phyloP scores from a whole-genome alignment of 2,329 filamentous ascomycete species.

The Geoglossum cookeanum region DNA sequence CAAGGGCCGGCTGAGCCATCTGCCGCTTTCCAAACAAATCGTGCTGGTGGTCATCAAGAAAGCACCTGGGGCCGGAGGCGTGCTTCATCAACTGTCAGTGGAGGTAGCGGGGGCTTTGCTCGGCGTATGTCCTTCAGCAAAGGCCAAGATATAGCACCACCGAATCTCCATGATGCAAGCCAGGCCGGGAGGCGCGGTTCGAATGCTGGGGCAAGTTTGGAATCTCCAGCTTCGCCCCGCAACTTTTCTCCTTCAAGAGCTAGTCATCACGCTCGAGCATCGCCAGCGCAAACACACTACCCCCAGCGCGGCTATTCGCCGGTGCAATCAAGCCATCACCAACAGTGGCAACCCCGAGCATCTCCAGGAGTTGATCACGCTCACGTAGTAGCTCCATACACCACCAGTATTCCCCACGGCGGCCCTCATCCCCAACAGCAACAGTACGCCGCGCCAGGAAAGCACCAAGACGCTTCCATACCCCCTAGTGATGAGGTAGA shows the following conservation, averaged over 20 bases:
- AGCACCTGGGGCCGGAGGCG: constrained; percentile 52
- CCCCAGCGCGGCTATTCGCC: neutral
- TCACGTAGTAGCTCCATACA: neutral
- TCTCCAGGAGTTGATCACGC: constrained; percentile 14
- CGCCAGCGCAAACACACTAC: neutral
- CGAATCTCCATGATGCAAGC: constrained; percentile 6
- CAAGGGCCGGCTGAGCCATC: constrained; percentile 61
- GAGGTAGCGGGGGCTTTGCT: constrained; percentile 53
- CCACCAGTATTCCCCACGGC: neutral
- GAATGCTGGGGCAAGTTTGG: constrained; percentile 27
- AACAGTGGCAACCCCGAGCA: constrained; percentile 6
- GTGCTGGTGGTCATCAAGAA: constrained; percentile 41
- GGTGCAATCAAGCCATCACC: constrained; percentile 21
- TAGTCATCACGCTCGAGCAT: constrained; percentile 11
- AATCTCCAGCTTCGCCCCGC: constrained; percentile 31
- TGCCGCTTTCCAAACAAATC: constrained; percentile 64
- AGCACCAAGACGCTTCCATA: constrained; percentile 18
- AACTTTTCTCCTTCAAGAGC: constrained; percentile 23
- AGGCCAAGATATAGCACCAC: constrained; percentile 17
- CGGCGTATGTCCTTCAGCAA: constrained; percentile 41
- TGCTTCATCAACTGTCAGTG: constrained; percentile 81
- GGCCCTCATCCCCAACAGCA: constrained; percentile 8
- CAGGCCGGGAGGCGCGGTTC: constrained; percentile 26
- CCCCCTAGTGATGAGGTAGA: constrained; percentile 25
- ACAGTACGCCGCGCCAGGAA: constrained; percentile 19